These are phyloP conservation scores for Crataegus laevigata DNA, from an alignment of 306 rosid species.

Conservation along the genomic window DNA sequence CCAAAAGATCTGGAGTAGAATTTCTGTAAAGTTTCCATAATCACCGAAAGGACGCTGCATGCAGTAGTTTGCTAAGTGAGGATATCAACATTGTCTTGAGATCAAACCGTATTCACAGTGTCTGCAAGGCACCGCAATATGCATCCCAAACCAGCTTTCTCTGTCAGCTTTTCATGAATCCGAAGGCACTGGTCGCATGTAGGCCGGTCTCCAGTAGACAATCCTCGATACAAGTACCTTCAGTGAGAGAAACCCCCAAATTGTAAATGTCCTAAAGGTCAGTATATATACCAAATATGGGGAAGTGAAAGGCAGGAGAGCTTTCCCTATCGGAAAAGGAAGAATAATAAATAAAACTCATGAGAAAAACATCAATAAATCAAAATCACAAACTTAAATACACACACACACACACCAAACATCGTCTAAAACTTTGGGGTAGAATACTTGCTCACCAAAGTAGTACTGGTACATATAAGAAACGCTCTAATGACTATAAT, in stretches of 20 bases:
- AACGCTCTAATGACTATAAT: neutral
- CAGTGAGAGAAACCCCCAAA: neutral
- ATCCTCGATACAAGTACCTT: slow-evolving; percentile 93
- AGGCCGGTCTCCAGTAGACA: slow-evolving; percentile 93
- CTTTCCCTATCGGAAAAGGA: neutral
- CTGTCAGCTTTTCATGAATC: slow-evolving; percentile 85
- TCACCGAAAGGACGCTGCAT: neutral
- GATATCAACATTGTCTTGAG: neutral
- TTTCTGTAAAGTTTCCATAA: neutral
- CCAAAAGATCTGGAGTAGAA: neutral
- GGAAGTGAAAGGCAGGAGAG: neutral
- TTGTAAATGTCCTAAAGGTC: neutral
- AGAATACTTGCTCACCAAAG: neutral
- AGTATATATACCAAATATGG: neutral
- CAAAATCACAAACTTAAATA: neutral
- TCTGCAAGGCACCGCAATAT: slow-evolving; percentile 81
- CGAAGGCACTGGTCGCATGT: slow-evolving; percentile 89
- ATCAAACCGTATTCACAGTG: slow-evolving; percentile 75
- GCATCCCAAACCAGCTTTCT: slow-evolving; percentile 93
- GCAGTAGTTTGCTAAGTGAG: neutral
- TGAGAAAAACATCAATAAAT: neutral
- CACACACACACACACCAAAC: neutral
- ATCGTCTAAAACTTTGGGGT: neutral
- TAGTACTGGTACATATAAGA: neutral
- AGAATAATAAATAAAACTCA: neutral